These are phyloP conservation scores for Mucor racemosus DNA, from an alignment of 371 early-diverging fungal species.

Conservation along the genomic window DNA sequence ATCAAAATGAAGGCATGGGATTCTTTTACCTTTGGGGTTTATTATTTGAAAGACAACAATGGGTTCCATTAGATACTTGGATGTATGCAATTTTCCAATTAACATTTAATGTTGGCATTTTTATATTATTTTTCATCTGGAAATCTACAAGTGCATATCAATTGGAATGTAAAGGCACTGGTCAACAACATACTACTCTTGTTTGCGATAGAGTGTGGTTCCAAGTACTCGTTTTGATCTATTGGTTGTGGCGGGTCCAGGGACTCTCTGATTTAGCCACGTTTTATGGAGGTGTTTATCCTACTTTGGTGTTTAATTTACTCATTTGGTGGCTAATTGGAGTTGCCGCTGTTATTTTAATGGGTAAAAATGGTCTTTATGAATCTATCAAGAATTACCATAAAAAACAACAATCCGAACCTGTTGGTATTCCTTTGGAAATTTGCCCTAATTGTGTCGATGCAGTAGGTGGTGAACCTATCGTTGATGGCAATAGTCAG, in stretches of 20 bases:
- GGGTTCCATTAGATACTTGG: conserved; percentile 89
- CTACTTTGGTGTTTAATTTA: conserved; percentile 25
- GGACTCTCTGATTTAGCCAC: conserved; percentile 37
- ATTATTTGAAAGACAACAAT: conserved; percentile 49
- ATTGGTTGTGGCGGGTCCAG: conserved; percentile 46
- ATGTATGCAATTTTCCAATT: conserved; percentile 56
- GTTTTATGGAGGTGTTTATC: conserved; percentile 51
- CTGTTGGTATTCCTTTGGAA: conserved; percentile 1
- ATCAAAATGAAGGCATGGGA: conserved; percentile 48
- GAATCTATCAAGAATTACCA: background rate
- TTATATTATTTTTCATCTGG: conserved; percentile 49
- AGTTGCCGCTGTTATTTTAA: conserved; percentile 1
- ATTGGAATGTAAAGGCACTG: conserved; percentile 13
- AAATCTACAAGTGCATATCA: conserved; percentile 27
- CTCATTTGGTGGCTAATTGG: conserved; percentile 17
- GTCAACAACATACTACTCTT: conserved; percentile 1
- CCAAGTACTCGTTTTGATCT: conserved; percentile 29
- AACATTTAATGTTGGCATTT: conserved; percentile 50
- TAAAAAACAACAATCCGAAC: background rate
- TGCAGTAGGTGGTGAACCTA: background rate
- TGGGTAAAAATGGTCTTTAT: conserved; percentile 2
- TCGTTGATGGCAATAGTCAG: background rate
- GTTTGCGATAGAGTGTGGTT: conserved; percentile 42
- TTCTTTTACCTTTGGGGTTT: conserved; percentile 70
- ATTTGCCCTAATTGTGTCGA: conserved; percentile 11